These are phyloP conservation scores for Plasmopara muralis DNA, from an alignment of 352 stramenopile genomes.

Conservation along the genomic window DNA sequence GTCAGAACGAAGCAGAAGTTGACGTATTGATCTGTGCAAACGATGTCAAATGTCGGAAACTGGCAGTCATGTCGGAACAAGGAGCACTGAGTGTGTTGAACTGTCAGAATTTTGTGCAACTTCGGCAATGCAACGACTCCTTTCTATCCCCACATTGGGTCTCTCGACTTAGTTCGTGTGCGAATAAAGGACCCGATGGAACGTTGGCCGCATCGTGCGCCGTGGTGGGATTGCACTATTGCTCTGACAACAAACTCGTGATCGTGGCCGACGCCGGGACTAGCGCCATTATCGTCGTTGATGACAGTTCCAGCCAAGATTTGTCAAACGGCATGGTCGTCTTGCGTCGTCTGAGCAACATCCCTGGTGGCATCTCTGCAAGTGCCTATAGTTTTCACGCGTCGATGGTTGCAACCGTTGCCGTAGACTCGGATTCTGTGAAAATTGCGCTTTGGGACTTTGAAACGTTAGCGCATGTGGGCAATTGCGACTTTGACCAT, in stretches of 20 bases:
- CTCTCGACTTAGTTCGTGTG: not conserved
- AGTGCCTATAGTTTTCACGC: constrained; percentile 66
- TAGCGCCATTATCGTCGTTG: constrained; percentile 54
- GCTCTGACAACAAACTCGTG: constrained; percentile 69
- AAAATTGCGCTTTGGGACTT: constrained; percentile 74
- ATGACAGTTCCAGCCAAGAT: constrained; percentile 53
- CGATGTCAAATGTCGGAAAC: constrained; percentile 53
- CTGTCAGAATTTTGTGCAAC: constrained; percentile 64
- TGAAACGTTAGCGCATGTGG: constrained; percentile 50
- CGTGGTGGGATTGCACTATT: constrained; percentile 61
- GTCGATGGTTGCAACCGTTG: constrained; percentile 58
- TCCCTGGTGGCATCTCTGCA: constrained; percentile 38
- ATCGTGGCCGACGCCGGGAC: constrained; percentile 37
- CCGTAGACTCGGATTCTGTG: constrained; percentile 19
- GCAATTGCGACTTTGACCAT: constrained; percentile 25
- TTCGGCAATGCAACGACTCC: constrained; percentile 52
- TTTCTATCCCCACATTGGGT: constrained; percentile 21
- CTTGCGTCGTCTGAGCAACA: constrained; percentile 52
- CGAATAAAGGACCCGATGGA: constrained; percentile 5
- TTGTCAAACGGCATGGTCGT: constrained; percentile 38
- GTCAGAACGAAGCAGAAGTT: constrained; percentile 20
- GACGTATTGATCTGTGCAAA: constrained; percentile 48
- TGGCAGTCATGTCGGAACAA: constrained; percentile 49
- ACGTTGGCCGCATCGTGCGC: constrained; percentile 28
- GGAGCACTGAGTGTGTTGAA: constrained; percentile 66